Conservation (phyloP, 257 asterid species). For the Nicotiana knightiana region DNA sequence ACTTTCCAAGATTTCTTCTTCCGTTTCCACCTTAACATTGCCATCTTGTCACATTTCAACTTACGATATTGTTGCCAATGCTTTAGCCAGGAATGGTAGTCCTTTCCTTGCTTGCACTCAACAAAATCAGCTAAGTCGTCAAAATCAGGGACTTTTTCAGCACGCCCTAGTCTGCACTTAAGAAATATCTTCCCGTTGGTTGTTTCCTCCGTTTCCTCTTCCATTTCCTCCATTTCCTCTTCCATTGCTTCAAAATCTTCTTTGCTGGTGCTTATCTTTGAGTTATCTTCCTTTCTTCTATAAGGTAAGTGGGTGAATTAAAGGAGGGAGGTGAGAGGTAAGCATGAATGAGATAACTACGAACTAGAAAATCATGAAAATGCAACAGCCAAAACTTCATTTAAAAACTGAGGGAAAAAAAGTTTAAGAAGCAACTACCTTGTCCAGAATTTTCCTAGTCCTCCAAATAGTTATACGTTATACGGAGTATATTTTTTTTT, state of each 20-base stretch:
- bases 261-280: conserved; percentile 18
- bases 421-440: not conserved
- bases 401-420: not conserved
- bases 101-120: conserved; percentile 65
- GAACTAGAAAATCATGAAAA: not conserved
- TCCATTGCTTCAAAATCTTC: conserved; percentile 30
- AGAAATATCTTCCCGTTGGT: conserved; percentile 61
- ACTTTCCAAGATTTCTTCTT: conserved; percentile 53
- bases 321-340: not conserved
- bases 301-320: not conserved
- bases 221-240: conserved; percentile 54
- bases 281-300: conserved; percentile 8
- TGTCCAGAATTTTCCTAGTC: too few relatives aligned
- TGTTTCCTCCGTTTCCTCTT: conserved; percentile 54
- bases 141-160: conserved; percentile 18
- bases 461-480: too few relatives aligned
- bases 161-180: conserved; percentile 28
- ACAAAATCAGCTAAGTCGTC: conserved; percentile 60
- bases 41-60: conserved; percentile 50
- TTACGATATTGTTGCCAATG: conserved; percentile 44
- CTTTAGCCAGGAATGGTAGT: conserved; percentile 61
- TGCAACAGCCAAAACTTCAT: conserved; percentile 6
- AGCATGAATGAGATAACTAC: not conserved
- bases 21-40: conserved; percentile 57
- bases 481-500: too few relatives aligned